Evolutionary conservation across 116 monocot species (phyloP), one percentile per base, ranked within the genome.

Genomic region (Iris pallida): DNA sequence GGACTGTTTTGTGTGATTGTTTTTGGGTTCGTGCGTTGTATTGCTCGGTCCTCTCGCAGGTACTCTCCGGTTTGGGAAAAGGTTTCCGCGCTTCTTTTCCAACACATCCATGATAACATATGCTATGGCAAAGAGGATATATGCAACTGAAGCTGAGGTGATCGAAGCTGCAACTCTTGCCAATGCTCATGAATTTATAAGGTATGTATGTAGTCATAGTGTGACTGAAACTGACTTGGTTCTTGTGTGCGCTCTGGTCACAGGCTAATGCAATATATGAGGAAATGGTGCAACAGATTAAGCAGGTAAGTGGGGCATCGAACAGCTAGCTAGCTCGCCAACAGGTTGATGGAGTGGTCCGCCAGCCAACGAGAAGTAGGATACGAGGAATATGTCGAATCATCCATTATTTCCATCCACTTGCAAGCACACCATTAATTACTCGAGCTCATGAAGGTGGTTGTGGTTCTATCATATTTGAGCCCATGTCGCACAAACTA

Each of bases 331-430:
- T 66, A 47, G 92, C 96, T 66, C 65, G 82, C 8, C 82, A 87
- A 58, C 84, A 96, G 73, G 82, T 84, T 49, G 96, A 96, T 72
- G 96, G 96, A 30, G 75, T 96, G 1, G 83, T 96, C 17, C 92
- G 92, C 13, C 86, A 75, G 92, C 13, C 86, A 75, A 42, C 63
- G 72, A 51, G 96, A 96, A 81, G 78, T 73, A 20, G 96, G 89
- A 30, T 80, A 79, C 52, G 77, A 81, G 13, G 68, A 82, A 41
- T 65, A 66, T 45, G 64, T 71, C 16, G 73, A 78, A 60, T 72
- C 87, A 68, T 69, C 73, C 3, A 47, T 87, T n/a, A n/a, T n/a
- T n/a, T 46, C 96, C 96, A 53, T 87, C 96, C 3, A 52, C 51
- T 1, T 80, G 76, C 79, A 85, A 81, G 67, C 77, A 85, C 65